Evolutionary conservation across 495 filamentous ascomycete genomes (phyloP).

Genomic region (Elaphomyces granulatus): DNA sequence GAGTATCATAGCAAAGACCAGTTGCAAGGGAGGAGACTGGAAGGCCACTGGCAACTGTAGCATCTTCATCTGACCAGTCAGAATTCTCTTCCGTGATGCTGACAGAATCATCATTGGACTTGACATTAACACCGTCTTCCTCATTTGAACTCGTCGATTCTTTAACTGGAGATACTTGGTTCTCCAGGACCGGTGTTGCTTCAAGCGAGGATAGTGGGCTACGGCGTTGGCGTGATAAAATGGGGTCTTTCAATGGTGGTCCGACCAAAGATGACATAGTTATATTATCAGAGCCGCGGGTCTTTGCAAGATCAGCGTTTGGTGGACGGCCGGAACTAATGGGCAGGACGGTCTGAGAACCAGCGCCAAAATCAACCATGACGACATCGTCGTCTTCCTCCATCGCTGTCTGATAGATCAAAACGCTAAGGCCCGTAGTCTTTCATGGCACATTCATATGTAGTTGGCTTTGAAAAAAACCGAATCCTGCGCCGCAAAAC

Average conservation of each 20-base stretch:
- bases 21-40: constrained; percentile 40
- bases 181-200: background rate
- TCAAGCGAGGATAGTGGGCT: background rate
- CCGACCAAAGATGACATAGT: background rate
- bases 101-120: constrained; percentile 16
- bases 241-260: background rate
- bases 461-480: too few species aligned
- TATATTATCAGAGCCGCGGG: constrained; percentile 12
- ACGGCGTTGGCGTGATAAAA: constrained; percentile 1
- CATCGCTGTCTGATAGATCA: constrained; percentile 11
- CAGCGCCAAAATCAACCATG: constrained; percentile 26
- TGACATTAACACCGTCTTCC: constrained; percentile 3
- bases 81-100: constrained; percentile 27
- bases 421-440: background rate
- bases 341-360: constrained; percentile 11
- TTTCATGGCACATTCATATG: background rate
- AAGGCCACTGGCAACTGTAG: constrained; percentile 13
- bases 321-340: constrained; percentile 9
- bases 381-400: constrained; percentile 28
- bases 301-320: constrained; percentile 3
- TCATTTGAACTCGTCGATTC: constrained; percentile 5
- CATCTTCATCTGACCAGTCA: constrained; percentile 29
- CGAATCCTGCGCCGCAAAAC: background rate
- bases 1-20: constrained; percentile 75
- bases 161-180: background rate